phyloP scores from a whole-genome alignment of 1,284 basidiomycete species.

The Laetiporus sulphureus region DNA sequence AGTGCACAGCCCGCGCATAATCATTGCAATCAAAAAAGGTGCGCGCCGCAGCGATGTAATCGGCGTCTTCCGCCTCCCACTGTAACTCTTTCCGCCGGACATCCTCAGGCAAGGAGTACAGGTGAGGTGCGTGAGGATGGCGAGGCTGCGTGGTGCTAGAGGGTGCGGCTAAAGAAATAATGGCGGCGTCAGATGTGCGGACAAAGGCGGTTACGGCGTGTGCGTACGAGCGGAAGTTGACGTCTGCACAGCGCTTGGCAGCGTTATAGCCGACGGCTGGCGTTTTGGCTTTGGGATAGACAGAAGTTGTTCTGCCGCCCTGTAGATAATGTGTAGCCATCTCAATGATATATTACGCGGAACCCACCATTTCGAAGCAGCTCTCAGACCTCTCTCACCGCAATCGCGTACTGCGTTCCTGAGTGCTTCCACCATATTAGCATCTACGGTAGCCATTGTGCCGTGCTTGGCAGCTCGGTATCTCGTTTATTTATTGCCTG shows the following conservation, averaged over 20 bases:
- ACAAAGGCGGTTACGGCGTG: slow-evolving; percentile 31
- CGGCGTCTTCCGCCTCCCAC: slow-evolving; percentile 57
- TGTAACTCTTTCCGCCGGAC: slow-evolving; percentile 33
- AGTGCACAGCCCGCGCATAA: slow-evolving; percentile 67
- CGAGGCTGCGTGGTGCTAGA: slow-evolving; percentile 10
- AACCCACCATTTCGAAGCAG: slow-evolving; percentile 69
- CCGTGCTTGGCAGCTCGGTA: not conserved
- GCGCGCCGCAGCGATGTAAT: slow-evolving; percentile 66
- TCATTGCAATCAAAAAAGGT: slow-evolving; percentile 78
- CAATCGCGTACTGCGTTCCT: slow-evolving; percentile 47
- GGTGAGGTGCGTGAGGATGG: slow-evolving; percentile 21
- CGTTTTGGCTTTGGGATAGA: slow-evolving; percentile 47
- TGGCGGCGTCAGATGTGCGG: slow-evolving; percentile 20
- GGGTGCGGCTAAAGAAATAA: slow-evolving; percentile 5
- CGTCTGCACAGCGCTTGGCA: slow-evolving; percentile 20
- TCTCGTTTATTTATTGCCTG: no score
- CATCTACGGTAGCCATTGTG: slow-evolving; percentile 15
- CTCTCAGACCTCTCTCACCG: slow-evolving; percentile 25
- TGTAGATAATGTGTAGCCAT: slow-evolving; percentile 9
- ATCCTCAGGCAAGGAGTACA: slow-evolving; percentile 14
- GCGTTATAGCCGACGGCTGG: slow-evolving; percentile 8
- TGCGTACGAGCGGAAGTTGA: slow-evolving; percentile 46
- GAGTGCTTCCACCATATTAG: slow-evolving; percentile 37
- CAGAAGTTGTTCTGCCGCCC: slow-evolving; percentile 70
- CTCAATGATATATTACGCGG: no score